Evolutionary conservation across 129 eudicot species (phyloP).

Genomic region (Apium graveolens): DNA sequence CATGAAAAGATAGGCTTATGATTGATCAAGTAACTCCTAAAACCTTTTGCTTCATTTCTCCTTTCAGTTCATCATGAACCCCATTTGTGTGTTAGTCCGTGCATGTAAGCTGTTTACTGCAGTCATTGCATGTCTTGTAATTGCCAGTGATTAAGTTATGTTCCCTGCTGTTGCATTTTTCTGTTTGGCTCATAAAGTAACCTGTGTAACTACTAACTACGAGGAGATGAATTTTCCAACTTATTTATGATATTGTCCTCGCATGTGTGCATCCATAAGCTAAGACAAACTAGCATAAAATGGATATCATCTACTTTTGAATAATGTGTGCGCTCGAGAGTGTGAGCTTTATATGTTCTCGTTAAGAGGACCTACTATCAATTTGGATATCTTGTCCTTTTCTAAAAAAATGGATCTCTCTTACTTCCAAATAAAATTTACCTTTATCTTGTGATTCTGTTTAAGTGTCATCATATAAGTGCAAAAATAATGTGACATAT

Average conservation of each 20-base stretch:
- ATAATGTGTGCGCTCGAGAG: background rate
- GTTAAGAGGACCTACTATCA: background rate
- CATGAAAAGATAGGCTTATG: slow-evolving; percentile 9
- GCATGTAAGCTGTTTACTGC: background rate
- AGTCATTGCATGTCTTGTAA: background rate
- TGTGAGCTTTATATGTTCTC: background rate
- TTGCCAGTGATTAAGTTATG: background rate
- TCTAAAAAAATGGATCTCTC: too few relatives aligned
- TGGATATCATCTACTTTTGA: background rate
- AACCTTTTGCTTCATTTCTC: slow-evolving; percentile 1
- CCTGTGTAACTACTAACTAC: background rate
- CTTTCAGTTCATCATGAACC: background rate
- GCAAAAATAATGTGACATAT: background rate
- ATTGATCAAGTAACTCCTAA: slow-evolving; percentile 13
- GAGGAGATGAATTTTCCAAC: background rate
- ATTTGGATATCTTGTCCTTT: background rate
- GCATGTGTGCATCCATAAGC: background rate
- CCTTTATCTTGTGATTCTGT: background rate
- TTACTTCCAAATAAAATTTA: background rate
- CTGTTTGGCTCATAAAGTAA: background rate
- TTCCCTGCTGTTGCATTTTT: background rate
- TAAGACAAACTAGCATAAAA: background rate
- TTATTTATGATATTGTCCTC: background rate
- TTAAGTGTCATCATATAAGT: background rate
- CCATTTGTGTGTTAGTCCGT: background rate